Evolutionary conservation across 164 flowering plant species (phyloP), one percentile per base, ranked within the genome.

Genomic region (Aristolochia fimbriata): DNA sequence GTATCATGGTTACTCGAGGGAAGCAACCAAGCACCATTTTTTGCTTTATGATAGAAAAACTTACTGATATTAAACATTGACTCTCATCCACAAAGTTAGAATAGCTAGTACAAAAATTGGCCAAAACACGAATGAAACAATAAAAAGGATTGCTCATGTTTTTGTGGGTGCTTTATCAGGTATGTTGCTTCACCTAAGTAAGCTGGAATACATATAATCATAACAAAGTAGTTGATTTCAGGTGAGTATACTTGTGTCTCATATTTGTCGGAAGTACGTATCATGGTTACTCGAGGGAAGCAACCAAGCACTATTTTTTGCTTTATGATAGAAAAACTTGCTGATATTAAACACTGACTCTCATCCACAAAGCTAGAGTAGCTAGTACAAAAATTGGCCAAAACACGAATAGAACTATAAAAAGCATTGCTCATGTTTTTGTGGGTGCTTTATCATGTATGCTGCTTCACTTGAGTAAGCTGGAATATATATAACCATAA

Each of bases 221-320:
- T 85, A 24, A 90, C 81, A 56, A 85, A 83, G 91, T 93, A 90
- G 68, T 90, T 90, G 50, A 90, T 82, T 72, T 89, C 97, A 24
- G 97, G 97, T 64, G 85, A 82, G 68, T 89, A 89, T 41, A 90
- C 85, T 78, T 85, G 97, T 50, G 92, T 93, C 70, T 73, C 81
- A 22, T 82, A 79, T 59, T 84, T 80, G 65, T 69, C 82, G 8
- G 95, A 90, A 60, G 97, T 87, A 76, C 84, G 95, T 41, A 87
- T 91, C 63, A 87, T 65, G 70, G 85, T 87, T 66, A 90, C 91
- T 61, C 97, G 74, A 0, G 97, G 97, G 66, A 90, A 90, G 75
- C 97, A 90, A 65, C 93, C 95, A n/a, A 90, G 88, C 47, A 91
- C 85, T 65, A 81, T 80, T 60, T 86, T 84, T 61, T 90, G 97